Evolutionary conservation across 768 basidiomycete species (phyloP).

Genomic region (Psilocybe azurescens): DNA sequence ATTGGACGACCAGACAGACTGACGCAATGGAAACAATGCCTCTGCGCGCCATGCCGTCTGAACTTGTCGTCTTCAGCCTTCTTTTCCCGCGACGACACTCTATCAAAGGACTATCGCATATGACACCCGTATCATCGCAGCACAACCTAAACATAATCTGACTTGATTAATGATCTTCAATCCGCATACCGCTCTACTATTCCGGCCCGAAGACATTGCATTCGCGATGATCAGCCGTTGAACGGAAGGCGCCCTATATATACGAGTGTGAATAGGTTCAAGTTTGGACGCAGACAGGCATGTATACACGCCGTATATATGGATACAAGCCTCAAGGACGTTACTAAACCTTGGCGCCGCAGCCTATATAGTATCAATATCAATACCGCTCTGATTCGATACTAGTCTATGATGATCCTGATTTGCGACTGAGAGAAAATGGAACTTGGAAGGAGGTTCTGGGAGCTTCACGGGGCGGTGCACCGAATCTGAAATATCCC

Average conservation of each 20-base stretch:
- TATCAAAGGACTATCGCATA: neutral
- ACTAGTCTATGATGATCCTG: neutral
- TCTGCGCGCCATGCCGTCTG: neutral
- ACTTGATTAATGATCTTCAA: neutral
- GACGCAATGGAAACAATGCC: neutral
- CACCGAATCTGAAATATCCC: too few relatives aligned
- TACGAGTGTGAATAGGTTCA: neutral
- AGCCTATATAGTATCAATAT: neutral
- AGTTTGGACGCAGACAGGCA: neutral
- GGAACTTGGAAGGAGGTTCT: too few relatives aligned
- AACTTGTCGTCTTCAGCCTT: neutral
- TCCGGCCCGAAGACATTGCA: neutral
- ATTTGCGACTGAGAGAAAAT: too few relatives aligned
- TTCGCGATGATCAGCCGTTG: neutral
- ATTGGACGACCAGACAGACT: neutral
- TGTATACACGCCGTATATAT: neutral
- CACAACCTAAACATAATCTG: neutral
- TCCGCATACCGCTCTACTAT: neutral
- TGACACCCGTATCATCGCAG: neutral
- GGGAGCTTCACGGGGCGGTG: too few relatives aligned
- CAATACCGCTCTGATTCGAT: neutral
- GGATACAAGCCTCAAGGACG: neutral
- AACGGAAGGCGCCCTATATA: neutral
- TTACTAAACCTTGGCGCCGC: conserved; percentile 5
- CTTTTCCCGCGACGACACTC: conserved; percentile 4